Percentiles rank a stretch among this genome's conserved stretches.
Conservation (phyloP, 2,329 filamentous ascomycete genomes). For the Exophiala sp. region DNA sequence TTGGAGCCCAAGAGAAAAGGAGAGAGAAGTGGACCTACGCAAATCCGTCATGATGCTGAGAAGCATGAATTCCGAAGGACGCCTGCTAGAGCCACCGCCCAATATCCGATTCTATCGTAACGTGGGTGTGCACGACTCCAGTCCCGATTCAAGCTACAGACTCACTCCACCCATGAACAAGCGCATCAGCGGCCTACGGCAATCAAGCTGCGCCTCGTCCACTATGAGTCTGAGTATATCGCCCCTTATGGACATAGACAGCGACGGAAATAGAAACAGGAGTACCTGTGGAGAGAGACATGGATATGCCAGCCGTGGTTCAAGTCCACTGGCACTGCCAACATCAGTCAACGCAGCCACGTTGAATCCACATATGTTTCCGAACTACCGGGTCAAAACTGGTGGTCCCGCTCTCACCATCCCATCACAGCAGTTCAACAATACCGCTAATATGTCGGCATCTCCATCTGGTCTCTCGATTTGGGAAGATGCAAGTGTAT, state of each 20-base stretch:
- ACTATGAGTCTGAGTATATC: conserved; percentile 8
- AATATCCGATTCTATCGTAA: not conserved
- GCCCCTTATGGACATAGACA: conserved; percentile 13
- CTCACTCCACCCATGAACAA: conserved; percentile 12
- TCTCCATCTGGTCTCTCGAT: conserved; percentile 31
- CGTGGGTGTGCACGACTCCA: not conserved
- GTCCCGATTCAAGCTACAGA: not conserved
- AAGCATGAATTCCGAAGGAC: conserved; percentile 27
- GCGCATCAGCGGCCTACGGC: conserved; percentile 11
- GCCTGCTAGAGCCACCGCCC: conserved; percentile 13
- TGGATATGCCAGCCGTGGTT: conserved; percentile 12
- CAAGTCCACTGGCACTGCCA: not conserved
- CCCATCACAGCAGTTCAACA: not conserved
- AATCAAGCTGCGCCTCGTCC: conserved; percentile 7
- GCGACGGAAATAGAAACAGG: conserved; percentile 5
- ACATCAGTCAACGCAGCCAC: not conserved
- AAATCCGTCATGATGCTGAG: conserved; percentile 32
- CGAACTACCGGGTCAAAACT: no score
- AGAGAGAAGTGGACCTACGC: conserved; percentile 31
- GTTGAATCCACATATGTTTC: no score
- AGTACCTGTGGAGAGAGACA: conserved; percentile 7
- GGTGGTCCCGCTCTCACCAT: not conserved
- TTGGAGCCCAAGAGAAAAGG: not conserved
- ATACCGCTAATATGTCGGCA: not conserved
- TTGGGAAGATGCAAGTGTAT: conserved; percentile 36